These are phyloP conservation scores for Butyriboletus appendiculatus DNA, from an alignment of 1,284 basidiomycete genomes.

Conservation along the genomic window DNA sequence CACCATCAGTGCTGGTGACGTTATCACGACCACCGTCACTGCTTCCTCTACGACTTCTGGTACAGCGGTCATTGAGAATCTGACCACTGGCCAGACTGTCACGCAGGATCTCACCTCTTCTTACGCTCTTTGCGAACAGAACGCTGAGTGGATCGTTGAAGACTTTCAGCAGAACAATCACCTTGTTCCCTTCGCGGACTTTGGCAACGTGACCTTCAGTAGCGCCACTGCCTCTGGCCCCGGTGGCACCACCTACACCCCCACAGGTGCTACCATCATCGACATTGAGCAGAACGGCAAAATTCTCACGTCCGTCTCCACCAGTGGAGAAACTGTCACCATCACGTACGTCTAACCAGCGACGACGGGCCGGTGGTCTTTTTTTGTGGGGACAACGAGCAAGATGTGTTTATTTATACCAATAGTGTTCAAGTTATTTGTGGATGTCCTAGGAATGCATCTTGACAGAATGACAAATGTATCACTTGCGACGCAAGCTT, in stretches of 20 bases:
- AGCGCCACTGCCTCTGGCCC: conserved; percentile 15
- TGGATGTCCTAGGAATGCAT: background rate
- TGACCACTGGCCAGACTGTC: conserved; percentile 10
- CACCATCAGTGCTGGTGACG: conserved; percentile 13
- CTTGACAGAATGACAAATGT: background rate
- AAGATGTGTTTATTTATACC: background rate
- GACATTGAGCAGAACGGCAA: conserved; percentile 17
- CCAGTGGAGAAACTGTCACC: background rate
- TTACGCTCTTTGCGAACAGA: conserved; percentile 18
- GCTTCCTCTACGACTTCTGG: conserved; percentile 25
- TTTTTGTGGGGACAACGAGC: background rate
- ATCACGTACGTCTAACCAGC: background rate
- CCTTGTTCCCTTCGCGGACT: conserved; percentile 15
- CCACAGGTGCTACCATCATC: conserved; percentile 10
- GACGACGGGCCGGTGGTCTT: background rate
- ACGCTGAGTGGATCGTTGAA: conserved; percentile 30
- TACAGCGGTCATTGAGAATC: conserved; percentile 17
- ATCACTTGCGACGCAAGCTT: no score
- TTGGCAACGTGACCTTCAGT: conserved; percentile 20
- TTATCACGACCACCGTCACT: conserved; percentile 15
- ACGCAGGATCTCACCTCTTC: conserved; percentile 10
- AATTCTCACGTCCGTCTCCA: conserved; percentile 15
- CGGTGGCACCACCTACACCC: conserved; percentile 7
- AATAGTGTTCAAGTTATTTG: background rate
- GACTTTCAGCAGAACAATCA: conserved; percentile 8